These are phyloP conservation scores for Chalciporus sp. DNA, from an alignment of 1,284 basidiomycete genomes.

Conservation along the genomic window DNA sequence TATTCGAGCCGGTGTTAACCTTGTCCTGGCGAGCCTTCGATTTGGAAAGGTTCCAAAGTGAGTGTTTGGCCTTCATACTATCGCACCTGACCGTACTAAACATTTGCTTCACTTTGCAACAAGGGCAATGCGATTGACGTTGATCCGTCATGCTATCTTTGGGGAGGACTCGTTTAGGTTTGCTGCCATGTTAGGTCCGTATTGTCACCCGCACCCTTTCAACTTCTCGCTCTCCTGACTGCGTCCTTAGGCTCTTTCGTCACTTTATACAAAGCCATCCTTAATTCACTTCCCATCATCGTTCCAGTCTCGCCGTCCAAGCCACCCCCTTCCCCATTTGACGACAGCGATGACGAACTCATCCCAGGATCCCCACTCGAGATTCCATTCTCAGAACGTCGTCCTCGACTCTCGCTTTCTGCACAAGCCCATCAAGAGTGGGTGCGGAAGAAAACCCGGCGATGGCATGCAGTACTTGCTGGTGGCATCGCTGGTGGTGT, in stretches of 20 bases:
- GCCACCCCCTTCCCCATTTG: conserved; percentile 40
- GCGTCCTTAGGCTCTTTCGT: conserved; percentile 70
- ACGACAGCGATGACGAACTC: conserved; percentile 36
- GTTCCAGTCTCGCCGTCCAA: conserved; percentile 50
- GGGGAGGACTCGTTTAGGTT: conserved; percentile 82
- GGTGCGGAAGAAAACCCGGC: conserved; percentile 63
- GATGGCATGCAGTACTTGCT: conserved; percentile 90
- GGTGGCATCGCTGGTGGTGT: conserved; percentile 82
- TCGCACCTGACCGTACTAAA: neutral
- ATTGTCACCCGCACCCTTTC: neutral
- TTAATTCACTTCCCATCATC: conserved; percentile 82
- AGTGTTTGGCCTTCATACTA: conserved; percentile 16
- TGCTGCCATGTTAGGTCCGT: conserved; percentile 80
- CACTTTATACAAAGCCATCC: conserved; percentile 77
- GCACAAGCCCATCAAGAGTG: conserved; percentile 64
- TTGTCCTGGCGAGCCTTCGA: conserved; percentile 74
- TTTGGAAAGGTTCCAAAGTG: conserved; percentile 67
- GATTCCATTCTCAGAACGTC: conserved; percentile 33
- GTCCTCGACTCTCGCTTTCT: conserved; percentile 59
- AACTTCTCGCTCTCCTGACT: neutral
- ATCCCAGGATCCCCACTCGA: conserved; percentile 32
- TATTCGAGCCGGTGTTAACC: conserved; percentile 79
- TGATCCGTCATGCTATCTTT: conserved; percentile 79
- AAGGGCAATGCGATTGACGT: conserved; percentile 53
- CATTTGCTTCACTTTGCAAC: conserved; percentile 1